phyloP scores from a whole-genome alignment of 2,329 filamentous ascomycete species.

The Clarireedia paspali region DNA sequence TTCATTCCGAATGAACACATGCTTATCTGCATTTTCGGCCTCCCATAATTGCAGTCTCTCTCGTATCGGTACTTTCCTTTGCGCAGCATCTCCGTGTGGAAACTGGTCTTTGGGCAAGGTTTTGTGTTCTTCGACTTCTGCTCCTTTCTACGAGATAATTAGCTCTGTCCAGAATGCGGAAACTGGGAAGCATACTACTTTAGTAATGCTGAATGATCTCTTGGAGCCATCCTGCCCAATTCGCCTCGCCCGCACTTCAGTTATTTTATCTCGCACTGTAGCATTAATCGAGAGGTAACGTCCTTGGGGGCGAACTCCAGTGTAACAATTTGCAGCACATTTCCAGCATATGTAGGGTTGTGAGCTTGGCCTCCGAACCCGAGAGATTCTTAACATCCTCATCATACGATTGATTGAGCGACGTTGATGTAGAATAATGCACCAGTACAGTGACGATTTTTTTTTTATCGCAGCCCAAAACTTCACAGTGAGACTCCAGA shows the following conservation, averaged over 20 bases:
- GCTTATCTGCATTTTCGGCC: not conserved
- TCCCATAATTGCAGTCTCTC: constrained; percentile 20
- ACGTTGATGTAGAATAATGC: not conserved
- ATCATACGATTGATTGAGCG: not conserved
- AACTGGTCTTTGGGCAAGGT: constrained; percentile 1
- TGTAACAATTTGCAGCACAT: constrained; percentile 18
- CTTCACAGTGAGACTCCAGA: not conserved
- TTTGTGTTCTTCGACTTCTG: not conserved
- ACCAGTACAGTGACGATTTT: not conserved
- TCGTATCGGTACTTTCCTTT: constrained; percentile 23
- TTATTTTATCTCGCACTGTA: not conserved
- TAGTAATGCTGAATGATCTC: not conserved
- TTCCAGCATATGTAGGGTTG: constrained; percentile 21
- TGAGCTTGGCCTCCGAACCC: constrained; percentile 7
- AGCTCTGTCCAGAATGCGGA: not conserved
- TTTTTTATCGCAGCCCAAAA: not conserved
- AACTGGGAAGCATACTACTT: not conserved
- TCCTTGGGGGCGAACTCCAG: not conserved
- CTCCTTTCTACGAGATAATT: not conserved
- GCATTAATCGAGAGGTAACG: not conserved
- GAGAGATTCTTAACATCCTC: constrained; percentile 20
- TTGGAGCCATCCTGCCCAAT: not conserved
- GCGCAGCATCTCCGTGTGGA: not conserved
- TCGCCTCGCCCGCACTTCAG: not conserved
- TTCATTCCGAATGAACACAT: not conserved